A percentile compares a stretch with the other conserved stretches of the same genome.
These are phyloP conservation scores for Funneliformis mosseae DNA, from an alignment of 192 early-diverging fungal genomes.

Conservation along the genomic window DNA sequence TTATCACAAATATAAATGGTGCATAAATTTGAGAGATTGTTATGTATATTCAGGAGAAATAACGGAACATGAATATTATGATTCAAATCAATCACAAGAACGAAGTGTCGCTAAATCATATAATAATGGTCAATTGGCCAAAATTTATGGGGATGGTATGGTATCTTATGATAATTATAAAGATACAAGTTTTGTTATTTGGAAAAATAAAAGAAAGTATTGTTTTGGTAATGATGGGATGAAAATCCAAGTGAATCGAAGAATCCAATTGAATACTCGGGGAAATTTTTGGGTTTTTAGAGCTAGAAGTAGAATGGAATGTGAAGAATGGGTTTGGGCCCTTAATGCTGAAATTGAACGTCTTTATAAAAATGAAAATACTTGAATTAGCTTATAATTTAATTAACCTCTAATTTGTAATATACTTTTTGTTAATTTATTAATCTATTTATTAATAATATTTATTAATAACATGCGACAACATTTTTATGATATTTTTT, in stretches of 20 bases:
- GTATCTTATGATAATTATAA: conserved; percentile 43
- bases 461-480: too few relatives aligned
- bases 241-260: neutral
- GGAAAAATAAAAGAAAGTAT: conserved; percentile 38
- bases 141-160: conserved; percentile 39
- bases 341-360: conserved; percentile 46
- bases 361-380: neutral
- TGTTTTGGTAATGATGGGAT: conserved; percentile 35
- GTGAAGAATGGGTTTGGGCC: conserved; percentile 45
- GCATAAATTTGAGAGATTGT: conserved; percentile 38
- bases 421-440: too few relatives aligned
- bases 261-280: neutral
- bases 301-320: conserved; percentile 37
- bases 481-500: too few relatives aligned
- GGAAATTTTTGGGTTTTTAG: conserved; percentile 29
- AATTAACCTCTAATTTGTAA: too few relatives aligned
- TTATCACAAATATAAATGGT: conserved; percentile 25
- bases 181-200: conserved; percentile 44
- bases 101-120: conserved; percentile 25
- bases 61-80: conserved; percentile 32
- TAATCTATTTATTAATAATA: too few relatives aligned
- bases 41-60: conserved; percentile 44
- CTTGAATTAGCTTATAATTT: neutral
- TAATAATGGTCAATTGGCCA: conserved; percentile 14
- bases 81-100: conserved; percentile 36